Base-by-base conservation (phyloP, 768 basidiomycete genomes). In the Kwoniella bestiolae region DNA sequence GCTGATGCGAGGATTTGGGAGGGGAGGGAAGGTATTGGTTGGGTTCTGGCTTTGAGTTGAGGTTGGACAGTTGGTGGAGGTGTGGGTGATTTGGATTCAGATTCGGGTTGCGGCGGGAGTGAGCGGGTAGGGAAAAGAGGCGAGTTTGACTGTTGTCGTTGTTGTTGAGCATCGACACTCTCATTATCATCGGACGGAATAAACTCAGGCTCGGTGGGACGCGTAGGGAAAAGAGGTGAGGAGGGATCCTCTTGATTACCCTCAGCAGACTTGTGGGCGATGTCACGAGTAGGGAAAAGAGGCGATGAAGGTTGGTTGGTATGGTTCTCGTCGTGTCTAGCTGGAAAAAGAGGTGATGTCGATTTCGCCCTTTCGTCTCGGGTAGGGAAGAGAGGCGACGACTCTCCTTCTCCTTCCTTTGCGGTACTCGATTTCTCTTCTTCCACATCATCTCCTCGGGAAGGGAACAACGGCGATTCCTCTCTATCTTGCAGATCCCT, bases 341-440 rank as follows among this genome's bases (percentile, higher is more conserved):
- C 29, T 28, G 46, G 50, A 47, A 55, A 51, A 9, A 51, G 21
- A 26, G 47, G 28, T 49, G 60, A 53, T 3, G 12, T 3, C 2
- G 49, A 41, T 51, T 12, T 25, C 9, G 5, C 49, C 5, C 7
- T 21, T 34, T 52, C 44, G 8, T 38, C 46, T 56, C 58, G 23
- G 25, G 57, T 11, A 2, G 65, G 65, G 58, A 66, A 66, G 5
- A 67, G 55, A 2, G 66, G 66, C n/a, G 66, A 62, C 26, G 51
- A 52, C 14, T 32, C 35, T 50, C 34, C 6, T 26, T 50, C 46
- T n/a, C 34, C 23, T 18, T 25, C 29, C 31, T 59, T 25, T 6
- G 14, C 18, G 7, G 8, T 45, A n/a, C 4, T 12, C 49, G 8
- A 35, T 34, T n/a, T 11, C 26, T 32, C 18, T 46, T 12, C 29